phyloP scores from a whole-genome alignment of 352 stramenopile species.

The Phytophthora podocarpi region DNA sequence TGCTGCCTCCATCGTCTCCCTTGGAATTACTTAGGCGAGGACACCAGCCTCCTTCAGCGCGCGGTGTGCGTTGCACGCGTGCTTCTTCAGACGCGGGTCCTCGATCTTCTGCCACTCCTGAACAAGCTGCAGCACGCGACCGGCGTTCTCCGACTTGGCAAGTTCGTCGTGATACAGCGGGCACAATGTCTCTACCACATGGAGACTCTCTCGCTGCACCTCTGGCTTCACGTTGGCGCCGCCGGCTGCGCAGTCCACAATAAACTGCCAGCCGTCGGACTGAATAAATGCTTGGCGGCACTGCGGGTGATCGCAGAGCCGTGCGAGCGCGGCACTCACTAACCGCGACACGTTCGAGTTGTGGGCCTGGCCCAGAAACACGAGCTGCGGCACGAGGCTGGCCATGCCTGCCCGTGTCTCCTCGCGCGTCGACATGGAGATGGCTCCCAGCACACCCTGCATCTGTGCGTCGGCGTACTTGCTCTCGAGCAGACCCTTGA shows the following conservation, averaged over 20 bases:
- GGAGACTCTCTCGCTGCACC: constrained; percentile 84
- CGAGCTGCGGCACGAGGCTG: constrained; percentile 67
- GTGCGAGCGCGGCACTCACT: constrained; percentile 73
- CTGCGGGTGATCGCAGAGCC: constrained; percentile 84
- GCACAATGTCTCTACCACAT: constrained; percentile 87
- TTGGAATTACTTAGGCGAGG: constrained; percentile 59
- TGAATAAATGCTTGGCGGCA: constrained; percentile 84
- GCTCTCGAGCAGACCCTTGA: constrained; percentile 78
- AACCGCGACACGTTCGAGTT: constrained; percentile 63
- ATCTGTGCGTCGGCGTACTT: constrained; percentile 82
- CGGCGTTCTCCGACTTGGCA: constrained; percentile 63
- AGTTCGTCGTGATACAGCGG: constrained; percentile 84
- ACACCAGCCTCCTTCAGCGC: constrained; percentile 81
- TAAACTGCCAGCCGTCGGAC: constrained; percentile 85
- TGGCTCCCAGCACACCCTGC: constrained; percentile 79
- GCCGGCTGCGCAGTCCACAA: constrained; percentile 76
- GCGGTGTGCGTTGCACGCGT: constrained; percentile 79
- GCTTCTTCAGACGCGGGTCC: constrained; percentile 85
- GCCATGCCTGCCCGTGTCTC: constrained; percentile 68
- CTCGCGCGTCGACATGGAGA: constrained; percentile 76
- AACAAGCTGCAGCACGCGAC: constrained; percentile 66
- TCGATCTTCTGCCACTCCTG: constrained; percentile 85
- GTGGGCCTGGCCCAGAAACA: constrained; percentile 67
- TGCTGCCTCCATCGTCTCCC: constrained; percentile 12
- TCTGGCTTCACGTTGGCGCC: constrained; percentile 66